A percentile compares a stretch with the other conserved stretches of the same genome.
Evolutionary conservation across 2,329 filamentous ascomycete genomes (phyloP).

Genomic region (Eurotiales sp.): DNA sequence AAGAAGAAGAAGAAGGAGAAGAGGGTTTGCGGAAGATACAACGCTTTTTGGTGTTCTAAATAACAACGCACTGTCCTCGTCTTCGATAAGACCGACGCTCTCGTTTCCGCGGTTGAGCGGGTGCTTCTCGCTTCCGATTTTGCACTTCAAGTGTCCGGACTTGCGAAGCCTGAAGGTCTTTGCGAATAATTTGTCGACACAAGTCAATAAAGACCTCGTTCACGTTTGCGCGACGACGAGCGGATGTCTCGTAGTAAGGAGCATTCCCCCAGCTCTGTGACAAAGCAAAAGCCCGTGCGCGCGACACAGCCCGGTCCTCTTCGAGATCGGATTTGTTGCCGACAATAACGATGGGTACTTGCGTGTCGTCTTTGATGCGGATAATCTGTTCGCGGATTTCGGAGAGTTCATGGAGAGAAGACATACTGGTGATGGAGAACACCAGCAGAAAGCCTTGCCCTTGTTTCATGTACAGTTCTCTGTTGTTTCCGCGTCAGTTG

Average conservation of each 20-base stretch:
- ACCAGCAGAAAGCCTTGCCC: constrained; percentile 88
- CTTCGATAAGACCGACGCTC: constrained; percentile 28
- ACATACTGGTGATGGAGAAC: constrained; percentile 82
- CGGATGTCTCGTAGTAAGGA: constrained; percentile 88
- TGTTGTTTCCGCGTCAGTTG: constrained; percentile 21
- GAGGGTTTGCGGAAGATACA: not conserved
- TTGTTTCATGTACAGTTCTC: constrained; percentile 89
- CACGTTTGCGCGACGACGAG: constrained; percentile 77
- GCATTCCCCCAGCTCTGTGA: constrained; percentile 83
- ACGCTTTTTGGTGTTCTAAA: too few species aligned
- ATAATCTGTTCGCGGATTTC: constrained; percentile 85
- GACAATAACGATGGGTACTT: constrained; percentile 81
- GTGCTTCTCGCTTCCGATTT: constrained; percentile 32
- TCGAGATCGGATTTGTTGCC: constrained; percentile 90
- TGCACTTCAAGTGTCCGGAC: constrained; percentile 26
- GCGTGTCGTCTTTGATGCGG: constrained; percentile 84
- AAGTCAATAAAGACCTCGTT: constrained; percentile 86
- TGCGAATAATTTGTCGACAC: constrained; percentile 76
- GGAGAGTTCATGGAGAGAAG: constrained; percentile 76
- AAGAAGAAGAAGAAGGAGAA: constrained; percentile 6
- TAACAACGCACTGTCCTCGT: constrained; percentile 37
- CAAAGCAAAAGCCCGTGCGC: constrained; percentile 75
- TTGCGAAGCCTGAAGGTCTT: constrained; percentile 50
- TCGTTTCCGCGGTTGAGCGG: constrained; percentile 34
- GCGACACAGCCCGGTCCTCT: constrained; percentile 74